phyloP scores from a whole-genome alignment of 2,329 filamentous ascomycete genomes.

The Xylaria sp. region DNA sequence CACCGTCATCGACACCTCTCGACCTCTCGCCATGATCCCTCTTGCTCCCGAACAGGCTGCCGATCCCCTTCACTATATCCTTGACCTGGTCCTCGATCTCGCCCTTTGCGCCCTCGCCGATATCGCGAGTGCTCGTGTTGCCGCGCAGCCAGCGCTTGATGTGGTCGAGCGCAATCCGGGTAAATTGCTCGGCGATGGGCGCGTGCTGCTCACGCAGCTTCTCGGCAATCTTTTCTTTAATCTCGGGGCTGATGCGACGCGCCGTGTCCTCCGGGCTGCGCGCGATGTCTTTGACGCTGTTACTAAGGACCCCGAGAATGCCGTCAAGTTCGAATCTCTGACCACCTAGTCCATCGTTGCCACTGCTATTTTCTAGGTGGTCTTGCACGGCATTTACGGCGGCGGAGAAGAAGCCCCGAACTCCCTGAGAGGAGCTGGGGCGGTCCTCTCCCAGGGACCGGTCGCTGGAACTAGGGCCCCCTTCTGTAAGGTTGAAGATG shows the following conservation, averaged over 20 bases:
- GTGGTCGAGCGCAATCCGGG: slow-evolving; percentile 51
- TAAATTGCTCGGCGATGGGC: slow-evolving; percentile 53
- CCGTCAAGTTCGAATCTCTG: slow-evolving; percentile 49
- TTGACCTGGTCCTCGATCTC: slow-evolving; percentile 53
- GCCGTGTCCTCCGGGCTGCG: slow-evolving; percentile 55
- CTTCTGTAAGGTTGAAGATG: slow-evolving; percentile 52
- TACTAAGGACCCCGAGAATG: slow-evolving; percentile 49
- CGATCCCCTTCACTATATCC: slow-evolving; percentile 51
- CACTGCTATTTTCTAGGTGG: slow-evolving; percentile 41
- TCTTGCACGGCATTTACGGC: slow-evolving; percentile 51
- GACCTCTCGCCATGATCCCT: slow-evolving; percentile 40
- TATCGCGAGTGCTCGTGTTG: slow-evolving; percentile 30
- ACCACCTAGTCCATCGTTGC: slow-evolving; percentile 39
- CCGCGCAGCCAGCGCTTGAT: slow-evolving; percentile 48
- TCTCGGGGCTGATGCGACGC: slow-evolving; percentile 52
- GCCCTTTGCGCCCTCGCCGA: slow-evolving; percentile 50
- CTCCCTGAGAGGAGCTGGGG: slow-evolving; percentile 1
- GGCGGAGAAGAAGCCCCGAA: slow-evolving; percentile 46
- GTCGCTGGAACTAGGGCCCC: slow-evolving; percentile 2
- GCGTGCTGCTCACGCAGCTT: slow-evolving; percentile 50
- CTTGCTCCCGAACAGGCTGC: slow-evolving; percentile 48
- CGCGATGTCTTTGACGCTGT: slow-evolving; percentile 50
- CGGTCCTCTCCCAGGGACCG: slow-evolving; percentile 32
- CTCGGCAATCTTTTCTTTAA: slow-evolving; percentile 50
- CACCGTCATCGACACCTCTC: slow-evolving; percentile 31